Conservation (phyloP, 371 early-diverging fungal genomes). For the Apophysomyces sp. region DNA sequence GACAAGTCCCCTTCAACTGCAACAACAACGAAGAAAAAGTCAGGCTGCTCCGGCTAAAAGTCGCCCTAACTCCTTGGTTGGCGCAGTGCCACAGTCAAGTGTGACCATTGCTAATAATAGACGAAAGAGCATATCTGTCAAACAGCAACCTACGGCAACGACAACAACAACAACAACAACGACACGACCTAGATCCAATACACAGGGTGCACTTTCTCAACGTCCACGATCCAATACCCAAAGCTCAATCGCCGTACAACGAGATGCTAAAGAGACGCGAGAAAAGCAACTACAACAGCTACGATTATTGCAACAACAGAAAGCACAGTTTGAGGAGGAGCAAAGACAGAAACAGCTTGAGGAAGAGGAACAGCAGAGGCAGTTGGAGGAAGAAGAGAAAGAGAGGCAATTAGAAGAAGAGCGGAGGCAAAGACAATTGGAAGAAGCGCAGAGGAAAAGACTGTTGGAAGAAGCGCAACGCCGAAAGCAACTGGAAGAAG, state of each 20-base stretch:
- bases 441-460: slow-evolving; percentile 3
- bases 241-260: slow-evolving; percentile 10
- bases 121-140: neutral
- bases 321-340: slow-evolving; percentile 5
- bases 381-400: neutral
- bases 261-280: slow-evolving; percentile 12
- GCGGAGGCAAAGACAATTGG: neutral
- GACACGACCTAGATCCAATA: slow-evolving; percentile 6
- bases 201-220: slow-evolving; percentile 12
- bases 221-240: slow-evolving; percentile 25
- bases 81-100: neutral
- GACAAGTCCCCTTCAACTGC: neutral
- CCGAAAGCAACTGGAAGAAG: slow-evolving; percentile 5
- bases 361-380: slow-evolving; percentile 6
- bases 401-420: neutral
- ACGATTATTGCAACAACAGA: slow-evolving; percentile 18
- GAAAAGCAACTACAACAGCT: slow-evolving; percentile 27
- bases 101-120: neutral
- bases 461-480: slow-evolving; percentile 4
- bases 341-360: slow-evolving; percentile 13
- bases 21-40: neutral
- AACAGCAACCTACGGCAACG: slow-evolving; percentile 1
- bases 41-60: neutral
- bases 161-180: slow-evolving; percentile 17
- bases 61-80: neutral